Base-by-base conservation (phyloP, 192 early-diverging fungal species). In the Phycomyces nitens region DNA sequence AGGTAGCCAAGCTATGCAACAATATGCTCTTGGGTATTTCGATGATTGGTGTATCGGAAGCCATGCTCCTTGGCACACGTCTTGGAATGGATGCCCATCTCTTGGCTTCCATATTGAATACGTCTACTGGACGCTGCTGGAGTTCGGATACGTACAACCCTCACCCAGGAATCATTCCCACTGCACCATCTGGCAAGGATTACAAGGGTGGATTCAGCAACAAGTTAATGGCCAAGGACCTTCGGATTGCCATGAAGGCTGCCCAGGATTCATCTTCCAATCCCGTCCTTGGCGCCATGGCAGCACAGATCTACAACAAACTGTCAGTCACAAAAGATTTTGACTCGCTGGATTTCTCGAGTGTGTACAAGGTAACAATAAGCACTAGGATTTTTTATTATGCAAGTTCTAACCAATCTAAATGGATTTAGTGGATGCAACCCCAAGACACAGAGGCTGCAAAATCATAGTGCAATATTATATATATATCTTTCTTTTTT, bases 1-100 rank as follows among this genome's bases (percentile, higher is more conserved):
- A 94, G 65, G 89, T 91, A 0, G 94, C 93, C 55, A 99, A 99
- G 73, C 94, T 99, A 52, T 94, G 92, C 80, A 99, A 99, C 81
- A 99, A 99, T 72, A 92, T 97, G 88, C 71, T 99, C 29, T 79
- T 98, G 23, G 96, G 92, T 10, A 92, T 95, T 64, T 87, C 88
- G 20, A 99, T 99, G 96, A 82, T 96, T 38, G 96, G 89, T 20
- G 88, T 89, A 0, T 81, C 90, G 0, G 96, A 99, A 79, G 85
- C 96, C 8, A 90, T 99, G 88, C 90, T 92, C 66, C 84, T 99
- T 10, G 96, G 96, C 20, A 77, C 88, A 18, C 75, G 86, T 47
- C 78, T 94, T 55, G 95, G 95, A 22, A 89, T 99, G 76, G 92
- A 96, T 64, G 87, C 96, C 8, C 80, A 82, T 14, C 78, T 96